Evolutionary conservation across 2,329 filamentous ascomycete species (phyloP), one percentile per base, ranked within the genome.

Genomic region (Coniella vitis): DNA sequence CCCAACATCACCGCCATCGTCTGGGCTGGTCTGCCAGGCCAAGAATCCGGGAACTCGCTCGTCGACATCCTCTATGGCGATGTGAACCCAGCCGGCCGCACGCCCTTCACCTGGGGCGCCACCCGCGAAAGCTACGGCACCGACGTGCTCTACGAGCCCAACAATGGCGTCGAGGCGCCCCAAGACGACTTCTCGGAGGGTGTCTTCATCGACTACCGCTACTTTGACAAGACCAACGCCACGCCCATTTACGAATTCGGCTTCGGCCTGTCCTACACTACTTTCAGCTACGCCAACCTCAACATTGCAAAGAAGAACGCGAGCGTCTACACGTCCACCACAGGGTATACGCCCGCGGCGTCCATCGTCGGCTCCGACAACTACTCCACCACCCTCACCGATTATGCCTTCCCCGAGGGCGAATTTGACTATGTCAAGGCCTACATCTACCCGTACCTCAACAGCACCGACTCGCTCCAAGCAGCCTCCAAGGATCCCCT

Each of bases 1-100:
- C 78, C 81, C 32, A 95, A 95, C 65, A 75, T 95, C 42, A 90
- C 87, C 1, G 89, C 87, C 35, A 89, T 95, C 46, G 63, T 95
- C 2, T 93, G 85, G 78, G 87, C 87, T 31, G 86, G 87, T 59
- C 68, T 90, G 16, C 88, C 89, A 0, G 90, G 90, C 10, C 84
- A 95, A 62, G 86, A 95, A 64, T 86, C 83, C 19, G 89, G 90
- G 43, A 87, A 90, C 61, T 76, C 85, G 3, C 79, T 95, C 47
- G 78, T 79, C 10, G 87, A 94, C 58, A 76, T 95, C n/a, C 79
- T 95, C 10, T 95, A 90, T 64, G 89, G 90, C 38, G 79, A 77
- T 52, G 78, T 84, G 53, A 90, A 89, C 67, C 88, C 88, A 1
- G 80, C 79, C 22, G 90, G 80, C 44, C 86, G 88, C 55, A 78